Percentiles rank a stretch among this genome's conserved stretches.
Conservation (phyloP, 2,329 filamentous ascomycete genomes). For the Colletotrichum melonis region DNA sequence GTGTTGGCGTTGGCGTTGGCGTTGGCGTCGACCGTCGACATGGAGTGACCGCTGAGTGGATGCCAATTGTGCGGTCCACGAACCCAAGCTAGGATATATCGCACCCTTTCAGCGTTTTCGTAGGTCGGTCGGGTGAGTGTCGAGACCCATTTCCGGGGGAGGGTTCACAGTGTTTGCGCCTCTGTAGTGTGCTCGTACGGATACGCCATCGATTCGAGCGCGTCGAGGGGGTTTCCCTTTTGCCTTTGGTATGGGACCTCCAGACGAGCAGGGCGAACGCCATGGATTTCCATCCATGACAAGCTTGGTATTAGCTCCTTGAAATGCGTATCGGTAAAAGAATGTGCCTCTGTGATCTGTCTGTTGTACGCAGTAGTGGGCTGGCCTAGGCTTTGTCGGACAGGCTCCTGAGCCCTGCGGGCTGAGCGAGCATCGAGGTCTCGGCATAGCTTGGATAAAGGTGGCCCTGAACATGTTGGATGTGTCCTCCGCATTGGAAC, state of each 20-base stretch:
- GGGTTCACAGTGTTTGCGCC: background rate
- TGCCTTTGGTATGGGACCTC: background rate
- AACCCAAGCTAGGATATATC: background rate
- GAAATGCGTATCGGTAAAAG: constrained; percentile 3
- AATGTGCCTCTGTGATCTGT: background rate
- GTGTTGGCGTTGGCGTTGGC: constrained; percentile 1
- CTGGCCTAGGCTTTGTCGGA: background rate
- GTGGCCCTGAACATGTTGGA: background rate
- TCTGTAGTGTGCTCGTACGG: background rate
- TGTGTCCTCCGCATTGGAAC: too few relatives aligned
- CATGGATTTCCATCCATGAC: constrained; percentile 19
- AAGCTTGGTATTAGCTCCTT: background rate
- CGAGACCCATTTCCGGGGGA: constrained; percentile 3
- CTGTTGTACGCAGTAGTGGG: background rate
- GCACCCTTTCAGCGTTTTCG: background rate
- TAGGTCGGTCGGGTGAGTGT: constrained; percentile 1
- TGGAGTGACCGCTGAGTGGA: constrained; percentile 11
- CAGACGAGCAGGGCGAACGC: constrained; percentile 8
- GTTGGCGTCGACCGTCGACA: constrained; percentile 2
- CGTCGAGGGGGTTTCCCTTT: background rate
- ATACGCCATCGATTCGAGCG: constrained; percentile 10
- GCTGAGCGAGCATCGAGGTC: constrained; percentile 13
- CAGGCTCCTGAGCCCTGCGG: background rate
- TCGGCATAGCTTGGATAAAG: constrained; percentile 4
- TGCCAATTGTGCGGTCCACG: background rate